A percentile compares a stretch with the other conserved stretches of the same genome.
These are phyloP conservation scores for Trypanosoma grayi DNA, from an alignment of 208 protist genomes.

Conservation along the genomic window DNA sequence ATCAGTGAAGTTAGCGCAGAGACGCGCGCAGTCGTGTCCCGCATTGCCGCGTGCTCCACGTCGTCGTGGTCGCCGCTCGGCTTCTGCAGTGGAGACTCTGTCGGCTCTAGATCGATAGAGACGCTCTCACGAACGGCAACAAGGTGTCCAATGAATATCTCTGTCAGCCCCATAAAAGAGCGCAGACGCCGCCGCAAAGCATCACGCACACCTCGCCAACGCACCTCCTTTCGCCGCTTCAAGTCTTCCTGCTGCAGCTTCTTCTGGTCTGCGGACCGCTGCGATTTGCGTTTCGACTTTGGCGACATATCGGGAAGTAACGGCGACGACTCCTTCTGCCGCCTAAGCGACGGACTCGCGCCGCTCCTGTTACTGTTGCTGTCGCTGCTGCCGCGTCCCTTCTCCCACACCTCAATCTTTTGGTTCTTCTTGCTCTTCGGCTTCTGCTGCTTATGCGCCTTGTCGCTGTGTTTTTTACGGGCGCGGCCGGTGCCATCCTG, in stretches of 20 bases:
- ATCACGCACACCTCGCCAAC: slow-evolving; percentile 47
- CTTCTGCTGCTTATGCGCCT: too few species aligned
- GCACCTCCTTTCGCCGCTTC: slow-evolving; percentile 19
- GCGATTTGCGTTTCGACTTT: neutral
- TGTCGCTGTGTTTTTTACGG: too few species aligned
- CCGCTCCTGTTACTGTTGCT: too few species aligned
- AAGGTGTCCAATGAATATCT: slow-evolving; percentile 38
- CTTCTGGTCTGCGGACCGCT: neutral
- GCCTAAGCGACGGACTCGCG: neutral
- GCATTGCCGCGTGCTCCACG: too few species aligned
- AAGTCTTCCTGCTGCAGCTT: slow-evolving; percentile 16
- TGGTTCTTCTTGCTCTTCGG: neutral
- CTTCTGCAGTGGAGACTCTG: slow-evolving; percentile 1
- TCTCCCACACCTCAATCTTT: too few species aligned
- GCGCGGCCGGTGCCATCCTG: neutral
- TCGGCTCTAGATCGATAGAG: neutral
- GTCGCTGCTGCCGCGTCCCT: too few species aligned
- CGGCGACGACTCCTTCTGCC: neutral
- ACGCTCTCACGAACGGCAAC: slow-evolving; percentile 26
- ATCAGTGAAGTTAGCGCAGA: slow-evolving; percentile 23
- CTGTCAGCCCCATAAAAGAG: slow-evolving; percentile 32
- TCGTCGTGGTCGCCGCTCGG: too few species aligned
- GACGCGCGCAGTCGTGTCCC: neutral
- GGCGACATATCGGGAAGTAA: neutral
- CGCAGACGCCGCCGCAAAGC: slow-evolving; percentile 35